These are phyloP conservation scores for Colletotrichum paranaense DNA, from an alignment of 2,329 filamentous ascomycete species.

Conservation along the genomic window DNA sequence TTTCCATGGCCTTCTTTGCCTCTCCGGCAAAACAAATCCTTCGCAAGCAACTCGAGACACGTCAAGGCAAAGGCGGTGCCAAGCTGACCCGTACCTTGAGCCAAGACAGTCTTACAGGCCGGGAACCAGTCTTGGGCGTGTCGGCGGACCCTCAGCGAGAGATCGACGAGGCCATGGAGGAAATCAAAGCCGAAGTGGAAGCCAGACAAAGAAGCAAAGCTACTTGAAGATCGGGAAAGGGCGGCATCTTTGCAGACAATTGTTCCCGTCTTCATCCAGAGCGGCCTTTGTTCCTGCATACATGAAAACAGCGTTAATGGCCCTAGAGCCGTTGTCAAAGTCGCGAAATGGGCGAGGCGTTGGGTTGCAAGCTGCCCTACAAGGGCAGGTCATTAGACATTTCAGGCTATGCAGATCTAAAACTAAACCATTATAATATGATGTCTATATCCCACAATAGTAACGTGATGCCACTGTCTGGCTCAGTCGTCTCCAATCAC, in stretches of 20 bases:
- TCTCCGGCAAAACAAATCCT: conserved; percentile 78
- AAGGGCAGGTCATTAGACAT: conserved; percentile 21
- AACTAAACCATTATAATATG: conserved; percentile 17
- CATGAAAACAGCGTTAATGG: not conserved
- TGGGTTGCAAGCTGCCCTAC: not conserved
- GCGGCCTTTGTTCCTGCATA: not conserved
- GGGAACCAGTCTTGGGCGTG: conserved; percentile 79
- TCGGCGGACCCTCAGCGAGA: conserved; percentile 81
- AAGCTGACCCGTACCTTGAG: conserved; percentile 63
- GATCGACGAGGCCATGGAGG: conserved; percentile 80
- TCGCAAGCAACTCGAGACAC: conserved; percentile 67
- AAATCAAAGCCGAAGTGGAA: conserved; percentile 80
- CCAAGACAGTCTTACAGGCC: conserved; percentile 65
- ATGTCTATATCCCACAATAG: conserved; percentile 16
- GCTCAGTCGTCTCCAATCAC: not conserved
- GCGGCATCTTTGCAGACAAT: not conserved
- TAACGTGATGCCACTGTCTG: not conserved
- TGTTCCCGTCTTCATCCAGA: not conserved
- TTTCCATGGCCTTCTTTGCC: conserved; percentile 79
- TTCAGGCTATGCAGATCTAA: conserved; percentile 12
- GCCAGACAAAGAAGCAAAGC: conserved; percentile 41
- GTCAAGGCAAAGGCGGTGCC: conserved; percentile 59
- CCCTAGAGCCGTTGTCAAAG: not conserved
- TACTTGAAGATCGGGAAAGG: not conserved
- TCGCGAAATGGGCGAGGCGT: not conserved